Percentiles rank a stretch among this genome's conserved stretches.
Evolutionary conservation across 768 basidiomycete genomes (phyloP).

Genomic region (Mycena sanguinolenta): DNA sequence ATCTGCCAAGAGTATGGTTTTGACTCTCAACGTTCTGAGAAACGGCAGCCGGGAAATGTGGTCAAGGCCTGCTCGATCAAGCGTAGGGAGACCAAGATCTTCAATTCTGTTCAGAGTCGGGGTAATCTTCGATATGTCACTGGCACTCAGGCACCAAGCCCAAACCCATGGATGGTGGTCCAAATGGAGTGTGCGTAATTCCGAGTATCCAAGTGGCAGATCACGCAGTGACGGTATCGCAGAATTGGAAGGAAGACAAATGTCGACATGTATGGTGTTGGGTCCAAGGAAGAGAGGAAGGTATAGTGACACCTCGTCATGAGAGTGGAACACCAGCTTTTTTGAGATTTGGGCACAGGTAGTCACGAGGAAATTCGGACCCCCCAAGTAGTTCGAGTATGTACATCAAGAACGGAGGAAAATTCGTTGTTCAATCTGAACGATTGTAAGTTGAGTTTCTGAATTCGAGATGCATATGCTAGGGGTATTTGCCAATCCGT

Average conservation of each 20-base stretch:
- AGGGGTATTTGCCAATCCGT: not conserved
- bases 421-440: not conserved
- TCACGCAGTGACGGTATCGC: not conserved
- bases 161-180: no score
- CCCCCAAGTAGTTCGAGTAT: not conserved
- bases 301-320: not conserved
- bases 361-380: not conserved
- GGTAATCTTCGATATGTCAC: not conserved
- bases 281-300: not conserved
- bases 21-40: not conserved
- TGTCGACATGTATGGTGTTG: not conserved
- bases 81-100: not conserved
- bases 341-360: conserved; percentile 2
- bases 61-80: not conserved
- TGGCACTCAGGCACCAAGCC: not conserved
- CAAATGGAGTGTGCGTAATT: not conserved
- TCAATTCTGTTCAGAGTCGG: not conserved
- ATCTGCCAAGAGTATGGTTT: not conserved
- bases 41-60: not conserved
- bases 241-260: not conserved
- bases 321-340: not conserved
- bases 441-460: not conserved
- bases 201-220: not conserved
- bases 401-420: not conserved
- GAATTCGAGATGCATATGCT: not conserved